phyloP scores from a whole-genome alignment of 108 stramenopile genomes.

The Pseudonitzschia pungens region DNA sequence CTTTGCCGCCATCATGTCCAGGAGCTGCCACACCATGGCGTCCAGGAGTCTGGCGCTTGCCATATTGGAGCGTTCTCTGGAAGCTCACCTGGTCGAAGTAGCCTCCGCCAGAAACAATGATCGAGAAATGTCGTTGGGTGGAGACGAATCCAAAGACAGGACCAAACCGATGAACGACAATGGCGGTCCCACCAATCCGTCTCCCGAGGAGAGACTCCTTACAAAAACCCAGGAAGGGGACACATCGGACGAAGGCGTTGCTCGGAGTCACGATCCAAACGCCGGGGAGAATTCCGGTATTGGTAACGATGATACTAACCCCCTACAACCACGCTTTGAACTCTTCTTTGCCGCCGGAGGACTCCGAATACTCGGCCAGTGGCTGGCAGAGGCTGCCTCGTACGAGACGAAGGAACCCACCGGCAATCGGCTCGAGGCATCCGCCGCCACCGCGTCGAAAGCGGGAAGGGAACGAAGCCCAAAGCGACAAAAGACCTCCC shows the following conservation, averaged over 20 bases:
- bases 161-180: no score
- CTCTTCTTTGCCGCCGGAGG: constrained; percentile 52
- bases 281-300: constrained; percentile 2
- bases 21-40: constrained; percentile 40
- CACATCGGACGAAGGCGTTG: not conserved
- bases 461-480: no score
- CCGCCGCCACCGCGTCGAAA: no score
- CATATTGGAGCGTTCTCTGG: constrained; percentile 52
- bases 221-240: not conserved
- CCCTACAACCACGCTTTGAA: constrained; percentile 13
- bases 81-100: constrained; percentile 22
- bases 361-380: constrained; percentile 47
- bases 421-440: not conserved
- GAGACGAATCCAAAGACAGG: no score
- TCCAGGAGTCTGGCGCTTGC: constrained; percentile 39
- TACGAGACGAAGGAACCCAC: constrained; percentile 2
- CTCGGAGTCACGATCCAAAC: not conserved
- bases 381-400: constrained; percentile 45
- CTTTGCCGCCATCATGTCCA: constrained; percentile 44
- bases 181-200: not conserved
- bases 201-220: no score
- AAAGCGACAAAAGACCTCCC: no score
- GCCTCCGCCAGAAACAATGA: not conserved
- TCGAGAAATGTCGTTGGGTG: no score
- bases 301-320: not conserved